A percentile compares a stretch with the other conserved stretches of the same genome.
Conservation (phyloP, 495 filamentous ascomycete genomes). For the Penicillium waksmanii region DNA sequence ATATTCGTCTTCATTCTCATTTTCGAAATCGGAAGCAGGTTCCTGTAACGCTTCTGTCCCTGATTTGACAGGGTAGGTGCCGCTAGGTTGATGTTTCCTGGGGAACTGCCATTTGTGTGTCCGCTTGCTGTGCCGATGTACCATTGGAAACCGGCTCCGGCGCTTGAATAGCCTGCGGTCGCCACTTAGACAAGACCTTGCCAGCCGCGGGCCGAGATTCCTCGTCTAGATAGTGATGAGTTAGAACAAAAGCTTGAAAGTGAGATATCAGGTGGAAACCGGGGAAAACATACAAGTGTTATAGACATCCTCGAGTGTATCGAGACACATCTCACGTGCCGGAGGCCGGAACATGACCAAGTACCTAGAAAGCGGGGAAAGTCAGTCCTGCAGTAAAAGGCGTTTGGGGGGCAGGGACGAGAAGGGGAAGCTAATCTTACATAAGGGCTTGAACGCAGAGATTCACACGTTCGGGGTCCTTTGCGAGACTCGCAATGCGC, state of each 20-base stretch:
- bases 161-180: conserved; percentile 34
- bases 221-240: conserved; percentile 34
- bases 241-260: conserved; percentile 12
- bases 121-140: conserved; percentile 10
- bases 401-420: neutral
- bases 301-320: conserved; percentile 86
- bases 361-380: conserved; percentile 55
- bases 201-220: conserved; percentile 49
- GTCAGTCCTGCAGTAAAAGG: too few species aligned
- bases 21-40: too few species aligned
- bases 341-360: conserved; percentile 86
- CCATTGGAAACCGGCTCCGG: conserved; percentile 18
- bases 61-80: neutral
- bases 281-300: conserved; percentile 52
- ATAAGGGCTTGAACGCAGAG: conserved; percentile 63
- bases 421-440: conserved; percentile 41
- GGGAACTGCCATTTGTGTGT: conserved; percentile 9
- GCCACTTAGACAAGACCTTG: conserved; percentile 49
- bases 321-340: conserved; percentile 76
- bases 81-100: conserved; percentile 3
- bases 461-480: conserved; percentile 80
- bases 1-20: too few species aligned
- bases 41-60: too few species aligned
- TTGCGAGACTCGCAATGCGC: conserved; percentile 77
- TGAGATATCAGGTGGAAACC: neutral